A percentile compares a stretch with the other conserved stretches of the same genome.
These are phyloP conservation scores for Dryas integrifolia DNA, from an alignment of 331 rosid genomes.

Conservation along the genomic window DNA sequence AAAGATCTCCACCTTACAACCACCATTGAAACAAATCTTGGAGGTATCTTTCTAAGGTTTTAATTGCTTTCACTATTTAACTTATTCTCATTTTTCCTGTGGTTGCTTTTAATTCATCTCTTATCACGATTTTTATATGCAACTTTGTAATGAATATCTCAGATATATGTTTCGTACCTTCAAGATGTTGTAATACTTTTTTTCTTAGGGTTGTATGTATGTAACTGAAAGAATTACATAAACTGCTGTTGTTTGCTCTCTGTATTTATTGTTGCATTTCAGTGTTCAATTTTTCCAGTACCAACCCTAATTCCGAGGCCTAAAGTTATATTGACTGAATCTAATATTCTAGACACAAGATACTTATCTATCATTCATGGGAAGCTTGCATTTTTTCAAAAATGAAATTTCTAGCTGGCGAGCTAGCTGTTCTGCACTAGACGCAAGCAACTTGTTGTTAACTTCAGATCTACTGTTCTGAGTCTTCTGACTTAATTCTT, in stretches of 20 bases:
- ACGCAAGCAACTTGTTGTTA: not conserved
- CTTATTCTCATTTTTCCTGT: not conserved
- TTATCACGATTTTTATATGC: not conserved
- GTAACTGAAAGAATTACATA: constrained; percentile 10
- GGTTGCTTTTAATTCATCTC: not conserved
- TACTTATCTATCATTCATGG: not conserved
- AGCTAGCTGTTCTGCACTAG: constrained; percentile 9
- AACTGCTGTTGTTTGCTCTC: not conserved
- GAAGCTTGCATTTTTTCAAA: not conserved
- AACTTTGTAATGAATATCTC: not conserved
- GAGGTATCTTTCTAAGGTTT: constrained; percentile 8
- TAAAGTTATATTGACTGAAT: not conserved
- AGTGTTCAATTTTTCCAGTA: not conserved
- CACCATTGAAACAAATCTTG: constrained; percentile 2
- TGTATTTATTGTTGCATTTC: not conserved
- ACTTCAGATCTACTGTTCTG: not conserved
- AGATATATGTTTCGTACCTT: constrained; percentile 1
- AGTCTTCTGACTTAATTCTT: not conserved
- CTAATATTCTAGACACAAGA: no score
- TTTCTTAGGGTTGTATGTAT: constrained; percentile 2
- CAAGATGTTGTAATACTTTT: constrained; percentile 4
- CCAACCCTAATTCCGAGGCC: not conserved
- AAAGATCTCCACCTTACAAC: constrained; percentile 13
- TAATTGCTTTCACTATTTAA: not conserved
- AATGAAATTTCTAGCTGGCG: constrained; percentile 1